A percentile compares a stretch with the other conserved stretches of the same genome.
Evolutionary conservation across 306 rosid genomes (phyloP).

Genomic region (Datisca glomerata): DNA sequence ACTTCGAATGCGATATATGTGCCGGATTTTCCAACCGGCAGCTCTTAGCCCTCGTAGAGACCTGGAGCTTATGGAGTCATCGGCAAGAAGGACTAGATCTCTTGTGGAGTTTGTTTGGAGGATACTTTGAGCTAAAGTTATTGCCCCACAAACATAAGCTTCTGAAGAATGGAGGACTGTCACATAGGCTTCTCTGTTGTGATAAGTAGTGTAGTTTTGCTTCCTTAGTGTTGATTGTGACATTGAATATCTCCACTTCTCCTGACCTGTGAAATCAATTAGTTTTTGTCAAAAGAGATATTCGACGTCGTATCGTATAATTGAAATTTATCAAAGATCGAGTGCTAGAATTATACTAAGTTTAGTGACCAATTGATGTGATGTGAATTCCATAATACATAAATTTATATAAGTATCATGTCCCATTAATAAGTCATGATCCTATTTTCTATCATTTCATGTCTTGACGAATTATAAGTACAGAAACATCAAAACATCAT

Average conservation of each 20-base stretch:
- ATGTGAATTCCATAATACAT: too few relatives aligned
- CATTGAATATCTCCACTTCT: conserved; percentile 25
- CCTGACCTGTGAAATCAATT: too few relatives aligned
- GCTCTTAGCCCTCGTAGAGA: conserved; percentile 32
- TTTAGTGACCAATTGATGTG: too few relatives aligned
- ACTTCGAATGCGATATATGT: conserved; percentile 39
- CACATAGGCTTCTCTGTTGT: conserved; percentile 39
- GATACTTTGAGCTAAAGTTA: conserved; percentile 75
- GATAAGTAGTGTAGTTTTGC: not conserved
- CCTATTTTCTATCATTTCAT: too few relatives aligned
- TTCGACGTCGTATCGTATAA: too few relatives aligned
- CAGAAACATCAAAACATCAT: too few relatives aligned
- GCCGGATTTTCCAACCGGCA: conserved; percentile 58
- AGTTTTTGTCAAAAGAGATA: too few relatives aligned
- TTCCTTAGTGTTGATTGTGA: not conserved
- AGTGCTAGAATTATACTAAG: too few relatives aligned
- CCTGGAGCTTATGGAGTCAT: conserved; percentile 27
- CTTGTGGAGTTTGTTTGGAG: conserved; percentile 26
- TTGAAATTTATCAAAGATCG: too few relatives aligned
- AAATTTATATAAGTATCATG: too few relatives aligned
- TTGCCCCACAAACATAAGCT: conserved; percentile 79
- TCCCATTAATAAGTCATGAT: too few relatives aligned
- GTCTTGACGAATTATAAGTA: too few relatives aligned
- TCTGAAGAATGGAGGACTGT: conserved; percentile 81
- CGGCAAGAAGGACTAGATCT: conserved; percentile 67